phyloP scores from a whole-genome alignment of 208 protist species.

The Leptomonas pyrrhocoris region DNA sequence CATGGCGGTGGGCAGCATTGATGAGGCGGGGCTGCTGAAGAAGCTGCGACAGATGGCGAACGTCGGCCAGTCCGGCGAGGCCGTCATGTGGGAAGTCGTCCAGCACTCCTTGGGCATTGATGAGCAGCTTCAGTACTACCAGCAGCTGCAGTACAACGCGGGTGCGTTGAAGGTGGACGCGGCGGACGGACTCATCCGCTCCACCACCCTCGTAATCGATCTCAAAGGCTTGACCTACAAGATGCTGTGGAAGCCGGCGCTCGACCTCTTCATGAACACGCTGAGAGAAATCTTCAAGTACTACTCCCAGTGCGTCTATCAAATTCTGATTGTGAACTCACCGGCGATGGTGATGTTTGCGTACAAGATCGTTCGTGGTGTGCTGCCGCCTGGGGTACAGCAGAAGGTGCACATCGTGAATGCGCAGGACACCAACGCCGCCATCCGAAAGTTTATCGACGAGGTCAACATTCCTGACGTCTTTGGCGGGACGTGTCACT shows the following conservation, averaged over 20 bases:
- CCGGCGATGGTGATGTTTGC: constrained; percentile 62
- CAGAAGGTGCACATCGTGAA: constrained; percentile 51
- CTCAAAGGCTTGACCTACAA: constrained; percentile 54
- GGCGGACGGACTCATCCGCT: constrained; percentile 34
- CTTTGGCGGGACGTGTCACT: constrained; percentile 61
- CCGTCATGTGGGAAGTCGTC: constrained; percentile 25
- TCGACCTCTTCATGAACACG: constrained; percentile 51
- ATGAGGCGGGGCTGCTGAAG: constrained; percentile 30
- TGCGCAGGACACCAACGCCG: constrained; percentile 37
- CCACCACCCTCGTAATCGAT: constrained; percentile 53
- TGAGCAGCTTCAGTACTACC: constrained; percentile 30
- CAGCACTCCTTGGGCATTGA: constrained; percentile 23
- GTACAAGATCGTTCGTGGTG: constrained; percentile 60
- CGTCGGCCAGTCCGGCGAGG: constrained; percentile 13
- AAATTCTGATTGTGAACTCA: constrained; percentile 60
- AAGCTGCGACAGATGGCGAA: constrained; percentile 27
- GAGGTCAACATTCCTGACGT: constrained; percentile 40
- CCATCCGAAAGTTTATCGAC: constrained; percentile 48
- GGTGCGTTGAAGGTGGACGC: constrained; percentile 19
- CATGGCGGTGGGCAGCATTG: constrained; percentile 37
- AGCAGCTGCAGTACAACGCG: constrained; percentile 21
- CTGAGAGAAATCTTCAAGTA: constrained; percentile 38
- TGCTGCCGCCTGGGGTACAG: constrained; percentile 34
- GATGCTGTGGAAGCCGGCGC: constrained; percentile 67
- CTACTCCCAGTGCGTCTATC: constrained; percentile 57